These are phyloP conservation scores for Coniochaeta prunicola DNA, from an alignment of 2,329 filamentous ascomycete genomes.

Conservation along the genomic window DNA sequence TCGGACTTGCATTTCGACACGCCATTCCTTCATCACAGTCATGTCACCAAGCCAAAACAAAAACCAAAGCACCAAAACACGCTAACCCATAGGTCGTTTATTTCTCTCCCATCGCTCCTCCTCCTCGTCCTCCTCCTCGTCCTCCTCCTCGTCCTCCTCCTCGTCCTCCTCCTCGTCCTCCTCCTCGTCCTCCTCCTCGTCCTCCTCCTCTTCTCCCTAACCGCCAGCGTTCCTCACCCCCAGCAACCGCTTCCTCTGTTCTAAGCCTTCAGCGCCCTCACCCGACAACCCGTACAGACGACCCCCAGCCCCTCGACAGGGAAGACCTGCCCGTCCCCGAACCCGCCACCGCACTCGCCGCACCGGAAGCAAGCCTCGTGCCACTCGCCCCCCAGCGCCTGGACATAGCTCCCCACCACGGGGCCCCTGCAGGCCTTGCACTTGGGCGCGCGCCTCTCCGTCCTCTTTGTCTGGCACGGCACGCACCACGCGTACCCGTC, in stretches of 20 bases:
- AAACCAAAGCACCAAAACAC: neutral
- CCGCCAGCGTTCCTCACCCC: neutral
- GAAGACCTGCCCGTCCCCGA: constrained; percentile 60
- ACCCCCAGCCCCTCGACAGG: constrained; percentile 45
- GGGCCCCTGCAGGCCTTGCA: constrained; percentile 78
- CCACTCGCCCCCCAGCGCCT: constrained; percentile 87
- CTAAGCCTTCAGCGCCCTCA: constrained; percentile 51
- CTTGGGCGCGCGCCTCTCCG: constrained; percentile 79
- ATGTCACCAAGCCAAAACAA: neutral
- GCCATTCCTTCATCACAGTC: neutral
- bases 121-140: neutral
- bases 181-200: too few species aligned
- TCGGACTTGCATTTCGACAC: neutral
- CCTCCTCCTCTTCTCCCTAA: neutral
- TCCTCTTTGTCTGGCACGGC: constrained; percentile 84
- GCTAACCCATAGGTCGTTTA: neutral
- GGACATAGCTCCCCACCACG: constrained; percentile 84
- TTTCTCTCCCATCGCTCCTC: neutral
- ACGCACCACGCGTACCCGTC: constrained; percentile 98
- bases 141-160: neutral
- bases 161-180: too few species aligned
- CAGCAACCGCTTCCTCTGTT: constrained; percentile 7
- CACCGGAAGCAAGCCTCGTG: constrained; percentile 90
- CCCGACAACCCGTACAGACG: constrained; percentile 54
- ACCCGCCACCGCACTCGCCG: constrained; percentile 49